Conservation (phyloP, 2,329 filamentous ascomycete genomes). For the Curvularia verruculosa region DNA sequence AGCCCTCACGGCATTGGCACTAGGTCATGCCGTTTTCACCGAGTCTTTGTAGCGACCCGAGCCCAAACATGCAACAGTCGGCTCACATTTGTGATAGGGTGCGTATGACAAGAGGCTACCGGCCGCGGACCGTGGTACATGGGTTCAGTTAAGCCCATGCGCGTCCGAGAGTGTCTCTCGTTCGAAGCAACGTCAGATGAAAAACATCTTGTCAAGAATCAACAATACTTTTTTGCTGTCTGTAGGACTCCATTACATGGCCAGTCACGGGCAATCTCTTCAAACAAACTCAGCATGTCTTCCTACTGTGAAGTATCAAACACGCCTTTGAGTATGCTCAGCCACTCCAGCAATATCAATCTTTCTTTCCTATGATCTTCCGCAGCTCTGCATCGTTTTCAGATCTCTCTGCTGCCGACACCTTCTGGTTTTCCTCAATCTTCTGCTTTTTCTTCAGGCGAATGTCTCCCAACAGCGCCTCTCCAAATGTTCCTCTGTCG, state of each 20-base stretch:
- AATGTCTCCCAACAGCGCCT: constrained; percentile 42
- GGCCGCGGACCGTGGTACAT: constrained; percentile 29
- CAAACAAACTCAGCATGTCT: too few species aligned
- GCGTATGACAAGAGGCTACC: constrained; percentile 23
- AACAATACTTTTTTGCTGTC: neutral
- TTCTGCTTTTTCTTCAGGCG: constrained; percentile 41
- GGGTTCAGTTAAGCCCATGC: constrained; percentile 1
- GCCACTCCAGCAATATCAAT: constrained; percentile 14
- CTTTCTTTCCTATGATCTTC: constrained; percentile 46
- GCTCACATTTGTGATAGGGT: constrained; percentile 7
- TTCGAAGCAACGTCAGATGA: neutral
- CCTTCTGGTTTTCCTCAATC: constrained; percentile 33
- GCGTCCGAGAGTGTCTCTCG: neutral
- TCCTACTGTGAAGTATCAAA: neutral
- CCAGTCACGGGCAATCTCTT: too few species aligned
- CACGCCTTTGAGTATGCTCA: neutral
- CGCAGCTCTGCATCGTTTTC: constrained; percentile 49
- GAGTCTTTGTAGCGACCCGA: constrained; percentile 2
- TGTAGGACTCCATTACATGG: too few species aligned
- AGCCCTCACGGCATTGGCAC: constrained; percentile 12
- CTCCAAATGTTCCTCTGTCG: constrained; percentile 40
- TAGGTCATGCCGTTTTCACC: constrained; percentile 7
- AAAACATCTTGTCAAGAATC: neutral
- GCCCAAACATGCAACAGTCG: neutral
- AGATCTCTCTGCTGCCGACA: constrained; percentile 38